Conservation (phyloP, 352 stramenopile species). For the Globisporangium cystogenes region DNA sequence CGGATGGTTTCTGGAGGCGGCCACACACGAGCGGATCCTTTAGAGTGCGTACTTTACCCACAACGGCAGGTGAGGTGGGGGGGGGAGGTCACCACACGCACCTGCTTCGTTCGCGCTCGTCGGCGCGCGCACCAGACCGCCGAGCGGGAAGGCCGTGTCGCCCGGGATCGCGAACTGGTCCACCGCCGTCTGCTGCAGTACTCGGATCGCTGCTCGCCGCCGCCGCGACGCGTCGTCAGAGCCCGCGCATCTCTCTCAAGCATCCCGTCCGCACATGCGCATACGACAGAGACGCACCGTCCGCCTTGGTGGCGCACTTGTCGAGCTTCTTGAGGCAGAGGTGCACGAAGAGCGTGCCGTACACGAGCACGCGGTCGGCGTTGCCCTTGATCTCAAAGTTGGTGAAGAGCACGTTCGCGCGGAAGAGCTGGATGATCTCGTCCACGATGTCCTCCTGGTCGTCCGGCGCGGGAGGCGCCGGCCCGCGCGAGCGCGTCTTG, state of each 20-base stretch:
- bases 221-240: neutral
- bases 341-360: slow-evolving; percentile 92
- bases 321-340: slow-evolving; percentile 90
- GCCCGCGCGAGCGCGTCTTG: slow-evolving; percentile 83
- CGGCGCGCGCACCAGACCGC: slow-evolving; percentile 69
- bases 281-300: slow-evolving; percentile 29
- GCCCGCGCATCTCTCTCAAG: too few species aligned
- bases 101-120: slow-evolving; percentile 73
- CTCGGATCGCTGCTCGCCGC: slow-evolving; percentile 45
- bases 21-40: too few species aligned
- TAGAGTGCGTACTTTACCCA: too few species aligned
- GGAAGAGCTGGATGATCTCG: slow-evolving; percentile 91
- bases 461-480: slow-evolving; percentile 74
- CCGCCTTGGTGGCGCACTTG: slow-evolving; percentile 64
- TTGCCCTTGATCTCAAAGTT: slow-evolving; percentile 92
- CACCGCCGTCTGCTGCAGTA: slow-evolving; percentile 76
- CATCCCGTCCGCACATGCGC: too few species aligned
- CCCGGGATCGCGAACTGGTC: slow-evolving; percentile 87
- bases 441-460: slow-evolving; percentile 90
- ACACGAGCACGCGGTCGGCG: slow-evolving; percentile 91
- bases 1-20: slow-evolving; percentile 62
- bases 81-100: too few species aligned
- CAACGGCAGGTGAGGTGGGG: too few species aligned
- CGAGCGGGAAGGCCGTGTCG: slow-evolving; percentile 78
- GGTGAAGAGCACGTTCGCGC: slow-evolving; percentile 92